These are phyloP conservation scores for Podospora bellae-mahoneyi DNA, from an alignment of 495 filamentous ascomycete species.

Conservation along the genomic window DNA sequence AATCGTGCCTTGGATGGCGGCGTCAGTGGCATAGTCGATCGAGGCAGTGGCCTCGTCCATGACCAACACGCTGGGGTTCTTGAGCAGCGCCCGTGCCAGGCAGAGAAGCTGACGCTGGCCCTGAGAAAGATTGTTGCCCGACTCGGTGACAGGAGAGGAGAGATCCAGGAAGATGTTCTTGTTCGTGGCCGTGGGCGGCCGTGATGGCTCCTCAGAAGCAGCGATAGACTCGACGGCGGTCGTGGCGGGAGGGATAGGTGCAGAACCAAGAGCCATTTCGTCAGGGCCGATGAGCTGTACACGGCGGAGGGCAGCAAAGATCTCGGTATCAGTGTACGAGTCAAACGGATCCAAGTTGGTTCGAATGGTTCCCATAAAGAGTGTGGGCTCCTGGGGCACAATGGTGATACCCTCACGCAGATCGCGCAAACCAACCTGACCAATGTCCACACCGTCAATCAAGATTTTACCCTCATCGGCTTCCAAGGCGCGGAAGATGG, in stretches of 20 bases:
- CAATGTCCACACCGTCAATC: slow-evolving; percentile 87
- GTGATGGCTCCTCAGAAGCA: slow-evolving; percentile 21
- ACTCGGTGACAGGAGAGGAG: slow-evolving; percentile 79
- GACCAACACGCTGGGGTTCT: slow-evolving; percentile 83
- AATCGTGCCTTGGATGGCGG: slow-evolving; percentile 94
- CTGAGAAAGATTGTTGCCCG: slow-evolving; percentile 93
- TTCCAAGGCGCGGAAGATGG: slow-evolving; percentile 95
- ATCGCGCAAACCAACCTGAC: slow-evolving; percentile 83
- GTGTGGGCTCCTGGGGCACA: slow-evolving; percentile 95
- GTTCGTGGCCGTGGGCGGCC: slow-evolving; percentile 56
- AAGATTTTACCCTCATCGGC: slow-evolving; percentile 86
- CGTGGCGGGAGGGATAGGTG: slow-evolving; percentile 19
- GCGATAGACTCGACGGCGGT: slow-evolving; percentile 18
- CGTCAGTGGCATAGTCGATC: slow-evolving; percentile 94
- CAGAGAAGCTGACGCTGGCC: slow-evolving; percentile 95
- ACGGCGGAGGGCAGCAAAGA: slow-evolving; percentile 82
- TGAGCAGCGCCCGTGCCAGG: slow-evolving; percentile 89
- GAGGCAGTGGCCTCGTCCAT: slow-evolving; percentile 99
- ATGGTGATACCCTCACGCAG: slow-evolving; percentile 93
- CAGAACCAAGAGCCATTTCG: slow-evolving; percentile 31
- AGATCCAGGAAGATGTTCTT: slow-evolving; percentile 94
- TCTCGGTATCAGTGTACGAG: slow-evolving; percentile 85
- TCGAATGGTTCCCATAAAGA: slow-evolving; percentile 94
- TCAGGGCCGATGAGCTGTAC: slow-evolving; percentile 79
- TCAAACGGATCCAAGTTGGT: slow-evolving; percentile 94